Evolutionary conservation across 495 filamentous ascomycete genomes (phyloP).

Genomic region (Filosporella fistucella): DNA sequence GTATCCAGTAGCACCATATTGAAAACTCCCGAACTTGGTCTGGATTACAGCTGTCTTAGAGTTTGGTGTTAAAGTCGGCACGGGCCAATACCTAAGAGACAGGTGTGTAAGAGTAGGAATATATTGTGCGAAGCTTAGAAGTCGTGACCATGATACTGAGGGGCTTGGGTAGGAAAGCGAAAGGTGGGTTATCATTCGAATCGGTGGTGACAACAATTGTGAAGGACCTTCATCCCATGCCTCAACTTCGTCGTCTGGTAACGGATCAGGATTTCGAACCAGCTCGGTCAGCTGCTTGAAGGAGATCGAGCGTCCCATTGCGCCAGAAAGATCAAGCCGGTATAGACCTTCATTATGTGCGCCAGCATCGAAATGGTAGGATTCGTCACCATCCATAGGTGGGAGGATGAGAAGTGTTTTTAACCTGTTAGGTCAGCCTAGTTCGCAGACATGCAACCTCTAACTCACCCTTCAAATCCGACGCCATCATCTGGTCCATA

Average conservation of each 20-base stretch:
- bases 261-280: conserved; percentile 27
- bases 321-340: conserved; percentile 60
- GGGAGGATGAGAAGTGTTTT: too few relatives aligned
- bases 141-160: conserved; percentile 59
- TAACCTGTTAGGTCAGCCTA: background rate
- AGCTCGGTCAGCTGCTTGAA: conserved; percentile 57
- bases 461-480: conserved; percentile 33
- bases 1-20: conserved; percentile 57
- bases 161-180: conserved; percentile 45
- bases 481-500: conserved; percentile 44
- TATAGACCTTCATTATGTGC: conserved; percentile 46
- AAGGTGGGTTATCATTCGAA: conserved; percentile 49
- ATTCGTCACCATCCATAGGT: background rate
- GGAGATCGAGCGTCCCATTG: conserved; percentile 52
- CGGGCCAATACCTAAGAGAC: conserved; percentile 77
- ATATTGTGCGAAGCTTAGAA: conserved; percentile 57
- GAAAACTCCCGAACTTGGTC: conserved; percentile 40
- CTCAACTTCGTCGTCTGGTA: conserved; percentile 20
- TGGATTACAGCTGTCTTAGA: conserved; percentile 42
- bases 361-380: conserved; percentile 22
- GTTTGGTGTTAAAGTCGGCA: conserved; percentile 58
- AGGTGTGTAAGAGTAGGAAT: conserved; percentile 69
- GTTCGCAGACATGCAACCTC: conserved; percentile 4
- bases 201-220: conserved; percentile 18
- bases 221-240: conserved; percentile 35